phyloP scores from a whole-genome alignment of 2,329 filamentous ascomycete genomes.

The Coniella vitis region DNA sequence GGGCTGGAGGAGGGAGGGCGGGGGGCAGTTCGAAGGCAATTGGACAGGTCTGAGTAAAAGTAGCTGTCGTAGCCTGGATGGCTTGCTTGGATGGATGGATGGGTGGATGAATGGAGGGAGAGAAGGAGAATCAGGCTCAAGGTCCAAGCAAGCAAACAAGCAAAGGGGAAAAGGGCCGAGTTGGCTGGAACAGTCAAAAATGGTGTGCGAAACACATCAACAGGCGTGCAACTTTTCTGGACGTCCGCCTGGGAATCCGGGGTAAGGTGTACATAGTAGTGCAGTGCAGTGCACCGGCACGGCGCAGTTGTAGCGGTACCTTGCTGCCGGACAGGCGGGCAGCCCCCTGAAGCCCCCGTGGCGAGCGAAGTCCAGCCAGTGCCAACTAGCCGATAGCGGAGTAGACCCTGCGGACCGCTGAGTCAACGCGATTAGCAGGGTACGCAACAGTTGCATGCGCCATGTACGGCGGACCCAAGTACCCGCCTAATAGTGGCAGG shows the following conservation, averaged over 20 bases:
- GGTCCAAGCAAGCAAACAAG: too few species aligned
- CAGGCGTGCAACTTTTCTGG: slow-evolving; percentile 1
- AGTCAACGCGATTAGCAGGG: neutral
- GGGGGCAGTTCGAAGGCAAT: too few species aligned
- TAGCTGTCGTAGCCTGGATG: too few species aligned
- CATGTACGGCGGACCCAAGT: neutral
- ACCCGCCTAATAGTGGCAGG: neutral
- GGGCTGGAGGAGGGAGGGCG: too few species aligned
- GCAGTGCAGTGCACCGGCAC: neutral
- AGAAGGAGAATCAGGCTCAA: too few species aligned
- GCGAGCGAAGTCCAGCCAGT: neutral
- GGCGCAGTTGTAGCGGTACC: neutral
- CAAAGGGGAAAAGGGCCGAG: too few species aligned
- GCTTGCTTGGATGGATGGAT: too few species aligned
- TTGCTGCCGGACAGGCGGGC: neutral
- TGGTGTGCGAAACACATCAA: too few species aligned
- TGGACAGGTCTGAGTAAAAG: too few species aligned
- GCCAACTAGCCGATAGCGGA: neutral
- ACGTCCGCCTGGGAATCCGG: neutral
- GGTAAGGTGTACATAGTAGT: neutral
- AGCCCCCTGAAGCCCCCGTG: neutral
- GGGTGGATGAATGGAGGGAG: too few species aligned
- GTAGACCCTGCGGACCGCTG: neutral
- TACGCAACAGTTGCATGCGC: neutral
- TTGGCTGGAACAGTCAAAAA: too few species aligned